phyloP scores from a whole-genome alignment of 371 early-diverging fungal genomes.

The Zychaea mexicana region DNA sequence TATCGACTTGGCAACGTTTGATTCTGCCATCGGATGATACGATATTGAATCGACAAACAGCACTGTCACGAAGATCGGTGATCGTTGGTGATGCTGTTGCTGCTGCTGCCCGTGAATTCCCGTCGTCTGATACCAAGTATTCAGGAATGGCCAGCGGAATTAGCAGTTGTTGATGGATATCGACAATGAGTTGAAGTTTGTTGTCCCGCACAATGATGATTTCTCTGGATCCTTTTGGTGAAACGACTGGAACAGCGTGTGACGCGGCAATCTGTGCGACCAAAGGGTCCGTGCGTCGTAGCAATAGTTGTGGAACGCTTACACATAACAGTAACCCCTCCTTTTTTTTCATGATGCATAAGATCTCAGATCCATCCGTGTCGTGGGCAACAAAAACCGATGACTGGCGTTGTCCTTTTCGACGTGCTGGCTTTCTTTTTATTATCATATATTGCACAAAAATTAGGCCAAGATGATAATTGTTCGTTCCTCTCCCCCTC shows the following conservation, averaged over 20 bases:
- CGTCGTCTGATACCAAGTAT: background rate
- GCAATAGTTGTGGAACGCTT: conserved; percentile 3
- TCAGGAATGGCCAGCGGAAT: background rate
- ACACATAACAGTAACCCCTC: background rate
- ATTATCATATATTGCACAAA: background rate
- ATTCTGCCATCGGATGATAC: background rate
- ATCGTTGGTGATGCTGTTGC: conserved; percentile 2
- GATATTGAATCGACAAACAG: conserved; percentile 4
- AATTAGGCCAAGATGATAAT: too few relatives aligned
- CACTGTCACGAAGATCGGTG: conserved; percentile 5
- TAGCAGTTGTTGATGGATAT: background rate
- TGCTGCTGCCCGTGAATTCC: too few relatives aligned
- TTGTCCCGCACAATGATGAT: conserved; percentile 7
- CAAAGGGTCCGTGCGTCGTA: background rate
- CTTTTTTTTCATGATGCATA: conserved; percentile 19
- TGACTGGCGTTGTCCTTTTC: background rate
- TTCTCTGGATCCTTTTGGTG: background rate
- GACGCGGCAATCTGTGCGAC: conserved; percentile 4
- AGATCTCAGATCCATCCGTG: conserved; percentile 8
- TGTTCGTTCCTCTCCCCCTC: too few relatives aligned
- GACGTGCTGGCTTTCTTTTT: conserved; percentile 4
- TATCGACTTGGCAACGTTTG: background rate
- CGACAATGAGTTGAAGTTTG: conserved; percentile 1
- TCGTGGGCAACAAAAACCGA: conserved; percentile 17
- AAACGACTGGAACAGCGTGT: conserved; percentile 11